Evolutionary conservation across 768 basidiomycete species (phyloP).

Genomic region (Psilocybe cyanescens): DNA sequence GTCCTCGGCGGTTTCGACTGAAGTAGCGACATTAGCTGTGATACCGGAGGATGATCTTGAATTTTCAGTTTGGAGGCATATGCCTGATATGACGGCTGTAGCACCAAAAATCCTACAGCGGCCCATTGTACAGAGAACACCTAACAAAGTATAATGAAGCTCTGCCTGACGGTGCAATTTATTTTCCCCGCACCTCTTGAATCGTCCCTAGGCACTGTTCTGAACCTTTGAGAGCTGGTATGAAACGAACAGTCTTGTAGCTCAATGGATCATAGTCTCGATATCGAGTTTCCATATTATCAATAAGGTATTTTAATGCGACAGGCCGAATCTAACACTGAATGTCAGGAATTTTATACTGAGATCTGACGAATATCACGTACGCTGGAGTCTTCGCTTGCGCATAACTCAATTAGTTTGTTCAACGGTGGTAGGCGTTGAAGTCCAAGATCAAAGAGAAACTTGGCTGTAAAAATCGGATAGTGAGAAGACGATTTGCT

Average conservation of each 20-base stretch:
- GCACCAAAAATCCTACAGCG: slow-evolving; percentile 74
- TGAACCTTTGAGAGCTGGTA: slow-evolving; percentile 69
- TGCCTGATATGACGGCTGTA: slow-evolving; percentile 53
- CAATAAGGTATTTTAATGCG: slow-evolving; percentile 84
- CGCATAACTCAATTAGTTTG: slow-evolving; percentile 69
- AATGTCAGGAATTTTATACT: neutral
- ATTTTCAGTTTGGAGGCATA: slow-evolving; percentile 73
- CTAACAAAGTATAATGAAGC: slow-evolving; percentile 34
- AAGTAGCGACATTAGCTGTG: slow-evolving; percentile 61
- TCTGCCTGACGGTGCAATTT: neutral
- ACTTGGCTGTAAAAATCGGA: slow-evolving; percentile 58
- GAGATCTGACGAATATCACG: neutral
- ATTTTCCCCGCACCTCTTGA: slow-evolving; percentile 53
- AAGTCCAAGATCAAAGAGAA: slow-evolving; percentile 75
- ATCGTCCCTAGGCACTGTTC: slow-evolving; percentile 62
- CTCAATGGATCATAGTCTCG: slow-evolving; percentile 56
- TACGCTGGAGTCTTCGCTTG: slow-evolving; percentile 51
- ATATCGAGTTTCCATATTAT: slow-evolving; percentile 69
- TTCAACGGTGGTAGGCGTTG: slow-evolving; percentile 70
- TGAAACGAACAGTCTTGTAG: slow-evolving; percentile 68
- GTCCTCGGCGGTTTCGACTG: slow-evolving; percentile 61
- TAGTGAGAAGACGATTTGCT: neutral
- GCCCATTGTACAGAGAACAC: slow-evolving; percentile 76
- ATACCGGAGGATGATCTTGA: slow-evolving; percentile 66
- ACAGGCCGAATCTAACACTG: slow-evolving; percentile 44